Evolutionary conservation across 257 asterid genomes (phyloP).

Genomic region (Anisodus acutangulus): DNA sequence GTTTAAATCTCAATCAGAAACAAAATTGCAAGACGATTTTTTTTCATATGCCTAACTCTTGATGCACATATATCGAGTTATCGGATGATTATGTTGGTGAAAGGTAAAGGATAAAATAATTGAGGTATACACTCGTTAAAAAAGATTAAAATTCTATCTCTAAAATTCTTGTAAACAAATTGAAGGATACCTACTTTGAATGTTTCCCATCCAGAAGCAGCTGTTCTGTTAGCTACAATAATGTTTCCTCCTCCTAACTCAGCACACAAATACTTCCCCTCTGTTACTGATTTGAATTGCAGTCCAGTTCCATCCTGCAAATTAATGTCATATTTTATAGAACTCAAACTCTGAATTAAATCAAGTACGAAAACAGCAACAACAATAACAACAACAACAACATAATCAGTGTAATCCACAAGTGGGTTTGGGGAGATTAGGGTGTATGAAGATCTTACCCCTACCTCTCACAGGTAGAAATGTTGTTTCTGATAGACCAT

Average conservation of each 20-base stretch:
- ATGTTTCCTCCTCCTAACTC: conserved; percentile 75
- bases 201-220: conserved; percentile 86
- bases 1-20: background rate
- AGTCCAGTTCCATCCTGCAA: conserved; percentile 69
- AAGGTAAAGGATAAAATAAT: background rate
- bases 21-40: background rate
- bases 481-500: too few species aligned
- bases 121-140: background rate
- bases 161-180: background rate
- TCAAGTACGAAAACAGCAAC: background rate
- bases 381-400: too few species aligned
- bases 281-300: conserved; percentile 63
- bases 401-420: too few species aligned
- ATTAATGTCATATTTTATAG: background rate
- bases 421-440: too few species aligned
- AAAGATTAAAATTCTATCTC: background rate
- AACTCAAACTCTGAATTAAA: background rate
- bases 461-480: too few species aligned
- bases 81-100: background rate
- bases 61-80: background rate
- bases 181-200: conserved; percentile 47
- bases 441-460: too few species aligned
- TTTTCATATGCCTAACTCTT: background rate
- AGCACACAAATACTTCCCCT: conserved; percentile 63
- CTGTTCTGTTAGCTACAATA: conserved; percentile 63